Base-by-base conservation (phyloP, 169 alveolate species). In the Babesia bigemina region DNA sequence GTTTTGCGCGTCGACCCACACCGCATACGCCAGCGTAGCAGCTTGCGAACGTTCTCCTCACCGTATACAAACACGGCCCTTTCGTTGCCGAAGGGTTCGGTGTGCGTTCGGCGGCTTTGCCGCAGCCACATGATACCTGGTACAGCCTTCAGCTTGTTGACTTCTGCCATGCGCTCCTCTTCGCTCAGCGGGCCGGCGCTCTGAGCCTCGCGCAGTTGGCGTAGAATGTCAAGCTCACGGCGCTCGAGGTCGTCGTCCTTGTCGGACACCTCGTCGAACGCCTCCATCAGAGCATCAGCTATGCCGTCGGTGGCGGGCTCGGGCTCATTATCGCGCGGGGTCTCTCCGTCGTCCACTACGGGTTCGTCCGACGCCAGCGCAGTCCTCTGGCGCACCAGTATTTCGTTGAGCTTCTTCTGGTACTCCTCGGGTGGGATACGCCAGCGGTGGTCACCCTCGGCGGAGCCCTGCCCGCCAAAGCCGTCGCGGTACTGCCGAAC, bases 61-160 rank as follows among this genome's bases (percentile, higher is more conserved):
- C 96, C 96, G 78, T 92, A 93, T 8, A 93, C 79, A 63, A 86
- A 86, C 19, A 93, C 94, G 33, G 91, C 93, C 4, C 93, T 81
- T 56, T 90, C 96, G 57, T 82, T 85, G 39, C 85, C 87, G 58
- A 90, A 93, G 11, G 89, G 81, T 76, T 92, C 95, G 44, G 79
- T 86, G 13, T 86, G 78, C 44, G 86, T 85, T 55, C 77, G 74
- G 60, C 96, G 81, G 67, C 91, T 75, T 67, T 84, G 92, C 48
- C 95, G 79, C n/a, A 89, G 82, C 96, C 95, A 92, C 84, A 90
- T 88, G 22, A 92, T 60, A 33, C 94, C 93, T 6, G 96, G 95
- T 16, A 92, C 92, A 14, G 86, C 83, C 70, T 71, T 84, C 26
- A 71, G 55, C 74, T 84, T 86, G 60, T 79, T 71, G 29, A 81